Base-by-base conservation (phyloP, 306 rosid species). In the Oxytropis ochrocephala region DNA sequence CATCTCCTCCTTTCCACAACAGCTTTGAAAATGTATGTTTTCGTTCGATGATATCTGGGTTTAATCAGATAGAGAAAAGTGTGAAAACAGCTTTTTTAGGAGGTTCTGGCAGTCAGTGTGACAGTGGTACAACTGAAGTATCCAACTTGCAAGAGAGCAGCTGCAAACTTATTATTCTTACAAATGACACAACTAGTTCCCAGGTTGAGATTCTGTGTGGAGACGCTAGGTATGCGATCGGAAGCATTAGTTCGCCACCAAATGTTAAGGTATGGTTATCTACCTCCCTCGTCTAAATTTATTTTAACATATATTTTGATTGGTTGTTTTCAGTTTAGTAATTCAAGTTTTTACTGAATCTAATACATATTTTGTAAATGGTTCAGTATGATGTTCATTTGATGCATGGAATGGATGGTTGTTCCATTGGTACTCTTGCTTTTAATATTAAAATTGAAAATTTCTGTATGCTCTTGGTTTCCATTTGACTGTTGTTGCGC, bases 151-250 rank as follows among this genome's bases (percentile, higher is more conserved):
- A 4, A 43, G 78, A 78, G 62, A 79, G 69, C 58, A 79, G 69
- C 58, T 91, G 95, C 86, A 91, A 80, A 79, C 66, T 94, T 32
- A 63, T 85, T 38, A 47, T 91, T 67, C 82, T 76, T 75, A 89
- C 95, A 18, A 94, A 94, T 78, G 95, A 85, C 74, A 85, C 97
- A 61, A 78, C 73, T 63, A 87, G 84, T 81, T 79, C 91, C 54
- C 85, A 70, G 54, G 78, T 87, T 69, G 92, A 87, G 79, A 82
- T 91, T 82, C 91, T 83, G 39, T 90, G 98, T 66, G 60, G 74
- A 78, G 91, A 85, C 67, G 78, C 88, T 33, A 66, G 64, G 62
- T 56, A 77, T 55, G 74, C 54, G 63, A 80, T 42, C 53, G 55
- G 81, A 72, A 76, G 78, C 73, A 48, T 62, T 76, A 46, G 53